Conservation (phyloP, 1,284 basidiomycete species). For the Irpex sp. region DNA sequence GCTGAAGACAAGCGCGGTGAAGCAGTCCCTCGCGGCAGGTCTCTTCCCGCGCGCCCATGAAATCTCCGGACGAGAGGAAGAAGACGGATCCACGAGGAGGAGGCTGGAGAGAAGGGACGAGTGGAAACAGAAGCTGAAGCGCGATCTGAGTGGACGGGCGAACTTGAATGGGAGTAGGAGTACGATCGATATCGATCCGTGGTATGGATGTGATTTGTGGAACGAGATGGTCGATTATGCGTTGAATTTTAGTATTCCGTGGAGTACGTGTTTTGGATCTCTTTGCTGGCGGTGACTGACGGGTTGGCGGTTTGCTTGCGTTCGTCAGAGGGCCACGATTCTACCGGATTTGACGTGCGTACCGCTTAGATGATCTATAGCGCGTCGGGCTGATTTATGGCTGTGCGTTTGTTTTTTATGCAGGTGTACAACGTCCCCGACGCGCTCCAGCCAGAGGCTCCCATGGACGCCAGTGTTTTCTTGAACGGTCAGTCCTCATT, state of each 20-base stretch:
- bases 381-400: no score
- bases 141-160: constrained; percentile 16
- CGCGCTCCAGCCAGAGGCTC: constrained; percentile 10
- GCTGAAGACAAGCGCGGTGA: neutral
- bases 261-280: constrained; percentile 13
- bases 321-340: no score
- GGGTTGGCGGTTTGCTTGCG: no score
- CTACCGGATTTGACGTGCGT: no score
- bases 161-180: constrained; percentile 12
- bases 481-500: constrained; percentile 9
- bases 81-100: neutral
- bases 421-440: constrained; percentile 14
- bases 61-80: neutral
- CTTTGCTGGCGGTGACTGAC: neutral
- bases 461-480: constrained; percentile 10
- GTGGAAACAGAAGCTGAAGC: constrained; percentile 10
- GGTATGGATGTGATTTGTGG: constrained; percentile 25
- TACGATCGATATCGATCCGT: constrained; percentile 28
- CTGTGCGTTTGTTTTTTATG: neutral
- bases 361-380: no score
- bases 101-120: neutral
- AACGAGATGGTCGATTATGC: constrained; percentile 29
- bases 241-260: constrained; percentile 27
- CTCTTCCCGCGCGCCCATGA: neutral
- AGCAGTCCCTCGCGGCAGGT: neutral